phyloP scores from a whole-genome alignment of 2,329 filamentous ascomycete species.

The Talaromyces piceae region DNA sequence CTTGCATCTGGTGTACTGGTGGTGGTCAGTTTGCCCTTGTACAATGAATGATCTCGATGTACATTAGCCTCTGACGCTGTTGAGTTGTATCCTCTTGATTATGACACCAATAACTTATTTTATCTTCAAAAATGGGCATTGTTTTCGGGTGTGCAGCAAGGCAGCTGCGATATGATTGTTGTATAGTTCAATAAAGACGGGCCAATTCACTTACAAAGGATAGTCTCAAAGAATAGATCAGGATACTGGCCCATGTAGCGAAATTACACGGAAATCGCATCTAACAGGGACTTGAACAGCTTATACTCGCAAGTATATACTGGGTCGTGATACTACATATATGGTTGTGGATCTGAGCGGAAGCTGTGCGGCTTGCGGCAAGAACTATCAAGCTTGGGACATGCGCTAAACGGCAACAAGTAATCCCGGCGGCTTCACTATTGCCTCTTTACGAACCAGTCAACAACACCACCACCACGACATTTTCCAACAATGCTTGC shows the following conservation, averaged over 20 bases:
- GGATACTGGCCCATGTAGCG: too few species aligned
- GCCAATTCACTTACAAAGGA: background rate
- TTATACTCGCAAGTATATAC: background rate
- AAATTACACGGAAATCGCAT: background rate
- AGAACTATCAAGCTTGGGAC: too few species aligned
- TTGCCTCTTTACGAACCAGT: constrained; percentile 7
- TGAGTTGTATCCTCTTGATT: constrained; percentile 45
- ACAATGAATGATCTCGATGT: constrained; percentile 55
- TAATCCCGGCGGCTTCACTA: constrained; percentile 25
- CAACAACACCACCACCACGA: constrained; percentile 1
- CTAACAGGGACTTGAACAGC: too few species aligned
- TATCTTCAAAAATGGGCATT: constrained; percentile 41
- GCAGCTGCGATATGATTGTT: background rate
- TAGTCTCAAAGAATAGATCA: background rate
- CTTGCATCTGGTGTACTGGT: constrained; percentile 27
- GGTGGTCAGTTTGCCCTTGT: constrained; percentile 40
- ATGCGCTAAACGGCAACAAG: constrained; percentile 8
- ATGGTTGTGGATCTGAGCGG: background rate
- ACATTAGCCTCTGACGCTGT: constrained; percentile 54
- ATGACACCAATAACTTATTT: constrained; percentile 38
- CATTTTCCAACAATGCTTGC: too few species aligned
- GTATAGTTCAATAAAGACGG: background rate
- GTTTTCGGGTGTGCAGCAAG: constrained; percentile 4
- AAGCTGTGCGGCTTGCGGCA: background rate
- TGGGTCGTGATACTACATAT: background rate